Conservation (phyloP, 148 eudicot genomes). For the Camellia granthamiana region DNA sequence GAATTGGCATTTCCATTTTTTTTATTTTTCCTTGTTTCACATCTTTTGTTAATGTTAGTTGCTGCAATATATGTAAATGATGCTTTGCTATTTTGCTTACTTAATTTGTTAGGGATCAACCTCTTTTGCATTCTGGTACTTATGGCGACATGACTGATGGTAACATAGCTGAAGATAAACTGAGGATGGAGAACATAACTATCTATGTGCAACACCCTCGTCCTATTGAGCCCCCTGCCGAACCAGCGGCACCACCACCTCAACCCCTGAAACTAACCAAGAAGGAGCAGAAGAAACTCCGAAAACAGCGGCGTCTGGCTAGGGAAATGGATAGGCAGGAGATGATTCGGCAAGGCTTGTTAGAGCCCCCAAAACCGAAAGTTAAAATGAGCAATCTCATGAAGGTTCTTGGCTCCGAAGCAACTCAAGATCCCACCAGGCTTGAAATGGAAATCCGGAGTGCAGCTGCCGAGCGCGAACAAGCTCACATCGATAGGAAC, state of each 20-base stretch:
- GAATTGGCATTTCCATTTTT: not conserved
- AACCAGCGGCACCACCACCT: slow-evolving; percentile 86
- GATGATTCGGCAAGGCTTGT: slow-evolving; percentile 91
- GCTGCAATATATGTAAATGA: not conserved
- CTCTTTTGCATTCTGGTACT: slow-evolving; percentile 52
- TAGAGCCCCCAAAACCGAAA: slow-evolving; percentile 89
- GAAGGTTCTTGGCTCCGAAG: slow-evolving; percentile 93
- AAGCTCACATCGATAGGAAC: slow-evolving; percentile 90
- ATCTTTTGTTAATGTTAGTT: not conserved
- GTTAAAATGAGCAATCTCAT: slow-evolving; percentile 97
- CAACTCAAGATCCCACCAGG: slow-evolving; percentile 91
- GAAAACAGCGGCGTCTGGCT: slow-evolving; percentile 78
- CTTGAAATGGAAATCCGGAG: slow-evolving; percentile 83
- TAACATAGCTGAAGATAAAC: slow-evolving; percentile 39
- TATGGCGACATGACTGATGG: slow-evolving; percentile 50
- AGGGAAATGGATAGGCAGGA: slow-evolving; percentile 87
- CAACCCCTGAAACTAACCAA: slow-evolving; percentile 92
- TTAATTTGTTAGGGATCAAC: slow-evolving; percentile 70
- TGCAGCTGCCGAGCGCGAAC: slow-evolving; percentile 97
- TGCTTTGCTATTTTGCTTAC: slow-evolving; percentile 1
- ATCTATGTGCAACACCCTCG: slow-evolving; percentile 86
- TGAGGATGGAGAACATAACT: slow-evolving; percentile 79
- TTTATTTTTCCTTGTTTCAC: not conserved
- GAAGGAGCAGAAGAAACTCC: slow-evolving; percentile 94
- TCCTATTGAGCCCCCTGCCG: slow-evolving; percentile 92